phyloP scores from a whole-genome alignment of 2,329 filamentous ascomycete species.

The Atkinsonella hypoxylon region DNA sequence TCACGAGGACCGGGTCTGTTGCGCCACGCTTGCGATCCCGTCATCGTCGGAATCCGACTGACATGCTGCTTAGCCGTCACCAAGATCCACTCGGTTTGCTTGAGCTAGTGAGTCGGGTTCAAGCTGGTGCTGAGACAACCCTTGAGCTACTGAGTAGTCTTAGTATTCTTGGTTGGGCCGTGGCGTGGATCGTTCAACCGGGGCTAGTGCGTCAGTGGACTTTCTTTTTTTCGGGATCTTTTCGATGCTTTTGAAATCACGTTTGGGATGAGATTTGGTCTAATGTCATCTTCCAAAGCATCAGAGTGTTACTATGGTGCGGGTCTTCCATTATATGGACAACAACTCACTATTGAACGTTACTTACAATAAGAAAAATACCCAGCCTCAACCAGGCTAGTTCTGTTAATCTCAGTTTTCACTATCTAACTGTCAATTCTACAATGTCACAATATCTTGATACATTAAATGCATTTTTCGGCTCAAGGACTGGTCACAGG shows the following conservation, averaged over 20 bases:
- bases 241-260: neutral
- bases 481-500: too few relatives aligned
- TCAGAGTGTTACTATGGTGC: neutral
- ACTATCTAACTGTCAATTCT: too few relatives aligned
- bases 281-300: neutral
- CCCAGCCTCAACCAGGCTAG: neutral
- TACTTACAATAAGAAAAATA: neutral
- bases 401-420: neutral
- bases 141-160: conserved; percentile 65
- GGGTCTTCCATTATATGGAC: neutral
- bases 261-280: neutral
- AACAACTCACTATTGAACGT: neutral
- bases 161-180: conserved; percentile 61
- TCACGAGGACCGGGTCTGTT: conserved; percentile 5
- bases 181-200: conserved; percentile 43
- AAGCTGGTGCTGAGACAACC: conserved; percentile 51
- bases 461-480: too few relatives aligned
- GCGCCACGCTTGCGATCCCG: neutral
- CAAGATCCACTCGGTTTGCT: conserved; percentile 74
- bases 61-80: conserved; percentile 18
- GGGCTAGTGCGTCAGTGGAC: conserved; percentile 10
- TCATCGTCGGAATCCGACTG: neutral
- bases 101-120: conserved; percentile 54
- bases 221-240: conserved; percentile 1
- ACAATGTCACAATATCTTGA: too few relatives aligned